A percentile compares a stretch with the other conserved stretches of the same genome.
Conservation (phyloP, 192 early-diverging fungal genomes). For the Linnemannia schmuckeri region DNA sequence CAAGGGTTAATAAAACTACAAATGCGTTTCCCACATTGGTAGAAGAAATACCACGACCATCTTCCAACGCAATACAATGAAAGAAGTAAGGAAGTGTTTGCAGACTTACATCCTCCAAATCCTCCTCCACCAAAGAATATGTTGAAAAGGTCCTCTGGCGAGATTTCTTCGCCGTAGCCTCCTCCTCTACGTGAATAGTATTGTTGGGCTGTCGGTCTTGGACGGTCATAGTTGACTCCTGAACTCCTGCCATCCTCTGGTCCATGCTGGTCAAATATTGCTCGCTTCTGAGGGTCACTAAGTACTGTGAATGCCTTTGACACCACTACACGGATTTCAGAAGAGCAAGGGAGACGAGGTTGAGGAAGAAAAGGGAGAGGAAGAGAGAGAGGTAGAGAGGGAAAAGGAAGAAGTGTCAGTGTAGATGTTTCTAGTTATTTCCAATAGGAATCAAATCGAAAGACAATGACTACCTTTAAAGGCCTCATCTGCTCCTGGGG, state of each 20-base stretch:
- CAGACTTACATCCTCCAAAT: slow-evolving; percentile 57
- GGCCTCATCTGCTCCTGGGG: slow-evolving; percentile 95
- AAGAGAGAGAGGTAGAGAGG: not conserved
- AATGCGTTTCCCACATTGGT: not conserved
- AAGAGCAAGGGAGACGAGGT: too few species aligned
- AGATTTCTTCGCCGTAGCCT: slow-evolving; percentile 76
- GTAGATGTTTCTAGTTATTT: not conserved
- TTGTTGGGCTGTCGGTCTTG: slow-evolving; percentile 26
- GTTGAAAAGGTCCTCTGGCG: slow-evolving; percentile 95
- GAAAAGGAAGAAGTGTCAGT: not conserved
- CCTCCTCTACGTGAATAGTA: slow-evolving; percentile 34
- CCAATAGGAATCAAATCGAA: not conserved
- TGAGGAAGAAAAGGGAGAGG: not conserved
- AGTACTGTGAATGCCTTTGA: slow-evolving; percentile 93
- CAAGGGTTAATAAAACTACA: not conserved
- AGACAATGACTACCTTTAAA: slow-evolving; percentile 81
- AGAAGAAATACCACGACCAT: slow-evolving; percentile 22
- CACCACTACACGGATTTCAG: slow-evolving; percentile 72
- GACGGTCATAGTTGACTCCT: slow-evolving; percentile 51
- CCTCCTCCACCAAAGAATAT: slow-evolving; percentile 92
- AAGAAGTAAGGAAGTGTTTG: slow-evolving; percentile 43
- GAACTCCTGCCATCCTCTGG: slow-evolving; percentile 72
- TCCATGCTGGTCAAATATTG: slow-evolving; percentile 89
- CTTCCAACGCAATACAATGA: slow-evolving; percentile 30
- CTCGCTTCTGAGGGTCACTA: slow-evolving; percentile 87